phyloP scores from a whole-genome alignment of 2,329 filamentous ascomycete genomes.

The Calonectria pseudoturangicola region DNA sequence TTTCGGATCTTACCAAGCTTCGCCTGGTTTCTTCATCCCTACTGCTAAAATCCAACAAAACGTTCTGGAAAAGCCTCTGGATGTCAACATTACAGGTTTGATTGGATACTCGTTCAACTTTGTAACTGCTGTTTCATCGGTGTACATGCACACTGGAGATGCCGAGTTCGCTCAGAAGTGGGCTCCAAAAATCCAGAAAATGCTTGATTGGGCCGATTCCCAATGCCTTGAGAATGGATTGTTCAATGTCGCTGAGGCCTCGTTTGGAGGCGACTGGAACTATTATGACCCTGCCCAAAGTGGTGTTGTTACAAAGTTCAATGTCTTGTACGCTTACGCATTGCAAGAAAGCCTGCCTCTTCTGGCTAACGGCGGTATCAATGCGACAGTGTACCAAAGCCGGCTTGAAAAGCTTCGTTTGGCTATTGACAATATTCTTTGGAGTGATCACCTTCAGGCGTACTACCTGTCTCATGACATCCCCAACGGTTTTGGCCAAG shows the following conservation, averaged over 20 bases:
- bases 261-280: constrained; percentile 59
- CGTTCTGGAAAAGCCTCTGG: constrained; percentile 42
- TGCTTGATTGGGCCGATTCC: constrained; percentile 59
- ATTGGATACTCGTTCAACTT: constrained; percentile 57
- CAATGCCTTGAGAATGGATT: constrained; percentile 43
- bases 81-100: constrained; percentile 56
- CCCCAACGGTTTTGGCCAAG: constrained; percentile 53
- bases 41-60: constrained; percentile 55
- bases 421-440: constrained; percentile 53
- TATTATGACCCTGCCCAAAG: constrained; percentile 58
- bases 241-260: constrained; percentile 54
- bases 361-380: constrained; percentile 48
- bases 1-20: constrained; percentile 51
- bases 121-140: constrained; percentile 55
- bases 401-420: constrained; percentile 51
- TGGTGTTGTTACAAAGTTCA: constrained; percentile 58
- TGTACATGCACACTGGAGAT: constrained; percentile 56
- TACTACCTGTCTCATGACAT: constrained; percentile 49
- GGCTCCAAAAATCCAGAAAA: constrained; percentile 53
- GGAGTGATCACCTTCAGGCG: constrained; percentile 37
- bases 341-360: constrained; percentile 51
- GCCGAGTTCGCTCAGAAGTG: constrained; percentile 51
- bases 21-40: constrained; percentile 1
- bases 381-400: constrained; percentile 46
- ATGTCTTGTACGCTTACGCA: constrained; percentile 57